A percentile compares a stretch with the other conserved stretches of the same genome.
phyloP scores from a whole-genome alignment of 2,329 filamentous ascomycete species.

The Aspergillus melleus region DNA sequence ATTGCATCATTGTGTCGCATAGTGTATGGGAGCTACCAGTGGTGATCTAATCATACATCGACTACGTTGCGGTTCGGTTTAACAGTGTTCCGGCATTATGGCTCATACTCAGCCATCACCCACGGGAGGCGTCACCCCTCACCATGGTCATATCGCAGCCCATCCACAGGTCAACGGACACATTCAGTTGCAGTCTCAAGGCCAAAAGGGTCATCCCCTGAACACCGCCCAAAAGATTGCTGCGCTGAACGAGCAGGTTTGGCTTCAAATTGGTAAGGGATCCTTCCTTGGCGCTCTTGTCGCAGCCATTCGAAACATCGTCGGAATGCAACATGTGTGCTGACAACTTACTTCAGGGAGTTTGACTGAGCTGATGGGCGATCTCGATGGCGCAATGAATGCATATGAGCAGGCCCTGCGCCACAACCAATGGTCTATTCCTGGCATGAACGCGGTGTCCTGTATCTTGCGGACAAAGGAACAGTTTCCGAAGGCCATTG shows the following conservation, averaged over 20 bases:
- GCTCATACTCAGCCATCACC: constrained; percentile 80
- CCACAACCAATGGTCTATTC: constrained; percentile 84
- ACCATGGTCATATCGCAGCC: constrained; percentile 50
- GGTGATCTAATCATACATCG: constrained; percentile 12
- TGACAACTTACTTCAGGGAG: constrained; percentile 59
- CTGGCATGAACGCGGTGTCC: constrained; percentile 92
- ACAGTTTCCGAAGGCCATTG: constrained; percentile 89
- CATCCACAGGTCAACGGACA: constrained; percentile 50
- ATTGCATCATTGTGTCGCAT: constrained; percentile 38
- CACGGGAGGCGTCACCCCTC: constrained; percentile 68
- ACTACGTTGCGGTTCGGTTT: constrained; percentile 10
- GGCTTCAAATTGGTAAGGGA: constrained; percentile 85
- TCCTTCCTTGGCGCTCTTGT: background rate
- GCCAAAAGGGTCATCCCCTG: constrained; percentile 59
- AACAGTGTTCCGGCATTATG: constrained; percentile 49
- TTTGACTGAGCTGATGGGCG: constrained; percentile 82
- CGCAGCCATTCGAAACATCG: too few species aligned
- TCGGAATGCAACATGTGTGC: background rate
- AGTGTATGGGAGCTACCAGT: constrained; percentile 9
- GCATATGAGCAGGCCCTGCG: constrained; percentile 88
- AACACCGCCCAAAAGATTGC: constrained; percentile 73
- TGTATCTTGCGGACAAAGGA: constrained; percentile 88
- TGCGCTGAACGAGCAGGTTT: constrained; percentile 80
- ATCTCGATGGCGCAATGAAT: constrained; percentile 82
- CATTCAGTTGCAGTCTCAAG: constrained; percentile 54